Evolutionary conservation across 495 filamentous ascomycete genomes (phyloP), one percentile per base, ranked within the genome.

Genomic region (Penicillium subrubescens): DNA sequence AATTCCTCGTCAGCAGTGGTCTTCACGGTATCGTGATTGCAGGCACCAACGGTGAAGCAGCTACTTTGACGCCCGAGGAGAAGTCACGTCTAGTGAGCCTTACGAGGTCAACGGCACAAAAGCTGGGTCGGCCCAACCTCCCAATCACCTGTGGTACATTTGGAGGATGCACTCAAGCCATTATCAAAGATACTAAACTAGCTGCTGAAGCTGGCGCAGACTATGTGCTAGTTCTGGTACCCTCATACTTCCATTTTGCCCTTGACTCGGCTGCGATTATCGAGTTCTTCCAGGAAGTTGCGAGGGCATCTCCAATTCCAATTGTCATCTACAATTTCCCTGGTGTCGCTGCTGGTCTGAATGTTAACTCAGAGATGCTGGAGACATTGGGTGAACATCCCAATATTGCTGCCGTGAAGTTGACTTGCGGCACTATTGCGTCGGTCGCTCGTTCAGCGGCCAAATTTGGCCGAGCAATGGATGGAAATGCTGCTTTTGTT

Each of bases 281-380:
- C 29, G 81, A 84, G 41, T 93, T 87, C 78, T 95, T 93, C 82
- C 80, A 78, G 50, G 81, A 87, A 35, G 88, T 95, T 11, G 92
- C 91, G 34, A 81, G 85, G 65, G 80, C 82, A 19, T 91, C 88
- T 6, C 90, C 90, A 10, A 85, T 95, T 61, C 91, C 91, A 8
- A 82, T 95, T 67, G 77, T 94, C 60, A 92, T 94, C 68, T 95
- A 95, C 81, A 95, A 94, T 79, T 95, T 87, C 74, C 91, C 91
- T 11, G 88, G 84, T 23, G 92, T 89, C 8, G 87, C 87, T 37
- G 77, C 81, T 39, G 91, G 91, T n/a, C 79, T 92, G 66, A 90
- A 94, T 73, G 86, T 94, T 10, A 59, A 57, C 12, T 60, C 57
- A 15, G 57, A 65, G 43, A 65, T 57, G 63, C 58, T 63, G 23